Conservation (phyloP, 345 rosid genomes). For the Ceriops decandra region DNA sequence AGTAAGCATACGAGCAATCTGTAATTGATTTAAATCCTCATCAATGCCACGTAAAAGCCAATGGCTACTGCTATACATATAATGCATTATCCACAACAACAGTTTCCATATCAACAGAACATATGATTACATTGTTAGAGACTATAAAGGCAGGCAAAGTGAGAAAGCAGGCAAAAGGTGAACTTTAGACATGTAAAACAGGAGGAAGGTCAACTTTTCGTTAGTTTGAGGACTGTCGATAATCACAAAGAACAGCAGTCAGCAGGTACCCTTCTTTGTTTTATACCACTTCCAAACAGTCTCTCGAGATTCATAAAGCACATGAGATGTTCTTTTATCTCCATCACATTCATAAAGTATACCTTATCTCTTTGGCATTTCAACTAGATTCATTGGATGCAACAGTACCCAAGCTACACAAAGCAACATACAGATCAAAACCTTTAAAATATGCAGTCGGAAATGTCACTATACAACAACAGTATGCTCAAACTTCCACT, state of each 20-base stretch:
- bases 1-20: conserved; percentile 82
- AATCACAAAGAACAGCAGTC: neutral
- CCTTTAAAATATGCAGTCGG: no score
- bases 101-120: neutral
- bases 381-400: no score
- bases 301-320: neutral
- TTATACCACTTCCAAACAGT: neutral
- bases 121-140: neutral
- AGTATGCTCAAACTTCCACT: no score
- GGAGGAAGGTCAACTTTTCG: no score
- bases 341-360: neutral
- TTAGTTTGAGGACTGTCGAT: neutral
- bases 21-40: conserved; percentile 8
- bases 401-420: no score
- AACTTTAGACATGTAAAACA: neutral
- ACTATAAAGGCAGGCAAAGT: no score
- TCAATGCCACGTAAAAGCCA: neutral
- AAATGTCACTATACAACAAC: no score
- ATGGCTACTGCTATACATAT: neutral
- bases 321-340: neutral
- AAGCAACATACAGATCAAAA: no score
- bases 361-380: neutral
- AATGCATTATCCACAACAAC: neutral
- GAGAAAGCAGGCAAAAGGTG: neutral
- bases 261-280: neutral